A percentile compares a stretch with the other conserved stretches of the same genome.
phyloP scores from a whole-genome alignment of 2,329 filamentous ascomycete species.

The Alternaria rosae region DNA sequence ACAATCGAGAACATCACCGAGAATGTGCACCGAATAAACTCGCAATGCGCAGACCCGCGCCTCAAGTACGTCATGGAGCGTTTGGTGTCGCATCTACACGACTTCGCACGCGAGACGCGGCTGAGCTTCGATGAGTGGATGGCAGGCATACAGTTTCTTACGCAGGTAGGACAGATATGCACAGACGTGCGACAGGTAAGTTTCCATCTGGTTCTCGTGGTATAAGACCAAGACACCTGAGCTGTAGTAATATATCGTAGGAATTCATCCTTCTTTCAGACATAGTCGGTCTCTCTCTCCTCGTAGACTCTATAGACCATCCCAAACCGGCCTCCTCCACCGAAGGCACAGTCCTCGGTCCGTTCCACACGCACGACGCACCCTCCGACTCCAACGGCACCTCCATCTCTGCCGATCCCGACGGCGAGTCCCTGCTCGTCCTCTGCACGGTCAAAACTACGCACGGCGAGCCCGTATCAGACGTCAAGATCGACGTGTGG shows the following conservation, averaged over 20 bases:
- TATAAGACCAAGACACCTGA: background rate
- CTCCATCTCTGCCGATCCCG: conserved; percentile 71
- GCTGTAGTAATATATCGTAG: conserved; percentile 42
- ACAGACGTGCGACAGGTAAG: conserved; percentile 74
- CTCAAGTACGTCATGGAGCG: conserved; percentile 76
- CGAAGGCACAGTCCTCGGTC: conserved; percentile 81
- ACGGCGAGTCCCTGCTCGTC: conserved; percentile 74
- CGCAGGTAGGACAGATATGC: conserved; percentile 75
- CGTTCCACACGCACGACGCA: conserved; percentile 84
- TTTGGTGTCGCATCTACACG: conserved; percentile 79
- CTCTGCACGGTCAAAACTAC: conserved; percentile 76
- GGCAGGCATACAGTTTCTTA: conserved; percentile 74
- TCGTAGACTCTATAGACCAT: conserved; percentile 84
- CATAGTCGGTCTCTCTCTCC: conserved; percentile 77
- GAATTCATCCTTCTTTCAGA: conserved; percentile 87
- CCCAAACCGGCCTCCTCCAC: conserved; percentile 75
- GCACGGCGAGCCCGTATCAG: conserved; percentile 66
- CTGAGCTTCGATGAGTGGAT: conserved; percentile 82
- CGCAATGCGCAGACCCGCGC: conserved; percentile 69
- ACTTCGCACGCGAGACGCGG: conserved; percentile 80
- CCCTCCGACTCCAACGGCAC: conserved; percentile 64
- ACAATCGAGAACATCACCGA: conserved; percentile 83
- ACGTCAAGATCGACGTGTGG: conserved; percentile 82
- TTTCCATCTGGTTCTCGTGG: background rate
- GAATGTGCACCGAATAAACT: conserved; percentile 78